Evolutionary conservation across 1,284 basidiomycete species (phyloP).

Genomic region (Neotropicomus parvogracilis): DNA sequence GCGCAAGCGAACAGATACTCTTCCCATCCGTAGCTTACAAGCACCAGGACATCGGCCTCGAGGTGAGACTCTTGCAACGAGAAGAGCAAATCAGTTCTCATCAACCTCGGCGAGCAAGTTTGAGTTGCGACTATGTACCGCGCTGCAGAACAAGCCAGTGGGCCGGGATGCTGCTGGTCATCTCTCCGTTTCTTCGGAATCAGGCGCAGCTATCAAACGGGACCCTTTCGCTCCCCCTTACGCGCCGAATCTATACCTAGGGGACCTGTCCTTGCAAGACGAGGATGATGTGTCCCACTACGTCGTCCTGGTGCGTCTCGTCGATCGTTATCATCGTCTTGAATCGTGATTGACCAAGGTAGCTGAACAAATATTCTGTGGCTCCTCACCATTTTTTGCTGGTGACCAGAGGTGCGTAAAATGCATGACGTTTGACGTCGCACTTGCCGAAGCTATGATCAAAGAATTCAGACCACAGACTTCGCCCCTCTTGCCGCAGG

Average conservation of each 20-base stretch:
- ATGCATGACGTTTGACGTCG: neutral
- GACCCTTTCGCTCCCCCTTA: conserved; percentile 85
- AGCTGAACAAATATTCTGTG: conserved; percentile 87
- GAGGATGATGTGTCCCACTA: conserved; percentile 62
- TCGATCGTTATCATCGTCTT: neutral
- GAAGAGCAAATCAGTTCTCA: neutral
- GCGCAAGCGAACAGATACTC: conserved; percentile 72
- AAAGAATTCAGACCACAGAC: conserved; percentile 72
- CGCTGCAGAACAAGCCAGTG: conserved; percentile 71
- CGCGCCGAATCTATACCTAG: conserved; percentile 66
- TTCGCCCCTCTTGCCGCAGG: conserved; percentile 71
- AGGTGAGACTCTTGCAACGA: conserved; percentile 43
- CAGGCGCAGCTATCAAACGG: conserved; percentile 34
- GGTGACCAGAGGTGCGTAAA: conserved; percentile 65
- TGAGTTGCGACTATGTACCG: conserved; percentile 77
- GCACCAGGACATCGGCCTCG: conserved; percentile 56
- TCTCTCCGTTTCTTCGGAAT: conserved; percentile 24
- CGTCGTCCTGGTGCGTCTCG: conserved; percentile 63
- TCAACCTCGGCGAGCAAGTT: conserved; percentile 48
- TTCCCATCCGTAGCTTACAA: conserved; percentile 67
- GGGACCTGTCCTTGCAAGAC: conserved; percentile 56
- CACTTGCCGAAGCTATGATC: neutral
- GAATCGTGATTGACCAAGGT: conserved; percentile 2
- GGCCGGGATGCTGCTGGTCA: conserved; percentile 43
- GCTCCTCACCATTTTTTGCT: conserved; percentile 79